Conservation (phyloP, 192 early-diverging fungal species). For the Physocladia obscura region DNA sequence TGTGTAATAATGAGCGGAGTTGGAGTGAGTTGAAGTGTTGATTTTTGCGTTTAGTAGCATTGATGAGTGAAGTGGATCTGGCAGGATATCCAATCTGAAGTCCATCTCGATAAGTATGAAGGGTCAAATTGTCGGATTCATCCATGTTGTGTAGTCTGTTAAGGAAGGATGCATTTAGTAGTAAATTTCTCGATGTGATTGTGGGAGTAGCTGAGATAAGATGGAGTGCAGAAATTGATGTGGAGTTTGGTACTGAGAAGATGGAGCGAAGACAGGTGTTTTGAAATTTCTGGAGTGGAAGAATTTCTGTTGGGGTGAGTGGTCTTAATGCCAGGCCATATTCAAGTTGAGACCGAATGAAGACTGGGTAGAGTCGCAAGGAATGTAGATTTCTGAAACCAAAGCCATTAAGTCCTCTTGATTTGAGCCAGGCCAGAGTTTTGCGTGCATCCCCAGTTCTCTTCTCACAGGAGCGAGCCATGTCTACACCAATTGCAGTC, state of each 20-base stretch:
- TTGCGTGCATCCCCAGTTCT: too few relatives aligned
- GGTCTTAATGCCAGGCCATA: neutral
- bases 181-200: neutral
- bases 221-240: neutral
- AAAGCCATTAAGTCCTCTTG: too few relatives aligned
- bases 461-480: too few relatives aligned
- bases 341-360: conserved; percentile 1
- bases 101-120: neutral
- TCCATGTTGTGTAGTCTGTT: neutral
- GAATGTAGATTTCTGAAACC: neutral
- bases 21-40: neutral
- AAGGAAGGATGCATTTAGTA: neutral
- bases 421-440: too few relatives aligned
- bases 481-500: too few relatives aligned
- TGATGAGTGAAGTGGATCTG: neutral
- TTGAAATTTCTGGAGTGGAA: neutral
- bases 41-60: neutral
- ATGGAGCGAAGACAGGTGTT: neutral
- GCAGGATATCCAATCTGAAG: neutral
- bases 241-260: too few relatives aligned
- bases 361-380: neutral
- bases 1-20: neutral
- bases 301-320: neutral
- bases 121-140: neutral
- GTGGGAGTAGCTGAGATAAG: neutral